phyloP scores from a whole-genome alignment of 768 basidiomycete species.

The Agaricus subrufescens region DNA sequence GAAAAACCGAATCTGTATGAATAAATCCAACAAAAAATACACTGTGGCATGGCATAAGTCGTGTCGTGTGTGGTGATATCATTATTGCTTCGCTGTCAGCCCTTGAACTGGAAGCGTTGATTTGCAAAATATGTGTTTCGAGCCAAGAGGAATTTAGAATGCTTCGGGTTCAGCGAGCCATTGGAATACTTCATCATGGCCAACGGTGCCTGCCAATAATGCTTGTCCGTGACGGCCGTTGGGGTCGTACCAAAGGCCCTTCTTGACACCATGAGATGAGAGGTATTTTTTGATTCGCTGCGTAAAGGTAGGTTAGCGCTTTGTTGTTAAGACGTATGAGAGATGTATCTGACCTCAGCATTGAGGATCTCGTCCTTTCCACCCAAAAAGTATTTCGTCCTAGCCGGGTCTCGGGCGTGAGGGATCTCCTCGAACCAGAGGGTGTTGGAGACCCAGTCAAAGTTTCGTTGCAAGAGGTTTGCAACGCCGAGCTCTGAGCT shows the following conservation, averaged over 20 bases:
- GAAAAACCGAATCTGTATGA: background rate
- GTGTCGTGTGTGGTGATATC: background rate
- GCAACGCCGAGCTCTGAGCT: slow-evolving; percentile 84
- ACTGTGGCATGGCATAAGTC: background rate
- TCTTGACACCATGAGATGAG: slow-evolving; percentile 63
- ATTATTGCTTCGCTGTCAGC: background rate
- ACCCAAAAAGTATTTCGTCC: slow-evolving; percentile 75
- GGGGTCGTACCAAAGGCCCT: slow-evolving; percentile 63
- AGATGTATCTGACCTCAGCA: slow-evolving; percentile 45
- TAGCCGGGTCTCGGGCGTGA: slow-evolving; percentile 60
- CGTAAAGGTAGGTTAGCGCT: background rate
- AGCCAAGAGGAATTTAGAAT: background rate
- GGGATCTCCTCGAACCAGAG: slow-evolving; percentile 91
- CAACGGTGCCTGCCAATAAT: slow-evolving; percentile 45
- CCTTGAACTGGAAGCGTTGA: too few relatives aligned
- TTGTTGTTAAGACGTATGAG: background rate
- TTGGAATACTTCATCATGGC: slow-evolving; percentile 51
- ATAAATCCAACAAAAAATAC: background rate
- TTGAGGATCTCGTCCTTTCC: slow-evolving; percentile 78
- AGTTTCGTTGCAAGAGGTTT: slow-evolving; percentile 77
- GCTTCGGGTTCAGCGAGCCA: slow-evolving; percentile 44
- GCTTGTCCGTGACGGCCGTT: slow-evolving; percentile 61
- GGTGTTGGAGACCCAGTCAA: slow-evolving; percentile 84
- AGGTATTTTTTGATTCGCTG: slow-evolving; percentile 76
- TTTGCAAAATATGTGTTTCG: too few relatives aligned